Base-by-base conservation (phyloP, 805 yeast species). In the Yarrowia keelungensis region DNA sequence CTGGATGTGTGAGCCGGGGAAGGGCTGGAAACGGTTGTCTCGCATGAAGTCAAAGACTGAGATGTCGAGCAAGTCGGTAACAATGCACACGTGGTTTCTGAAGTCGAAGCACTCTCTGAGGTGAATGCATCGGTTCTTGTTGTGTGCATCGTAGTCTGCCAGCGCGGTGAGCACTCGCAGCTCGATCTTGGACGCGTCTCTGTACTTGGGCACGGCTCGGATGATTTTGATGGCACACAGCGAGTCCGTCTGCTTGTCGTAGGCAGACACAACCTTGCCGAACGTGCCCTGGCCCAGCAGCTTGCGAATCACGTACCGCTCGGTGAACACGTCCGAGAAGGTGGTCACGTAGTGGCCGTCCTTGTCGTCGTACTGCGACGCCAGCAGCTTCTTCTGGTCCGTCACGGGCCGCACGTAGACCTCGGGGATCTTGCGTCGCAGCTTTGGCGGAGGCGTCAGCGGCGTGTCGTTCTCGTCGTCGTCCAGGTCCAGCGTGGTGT, bases 181-280 rank as follows among this genome's bases (percentile, higher is more conserved):
- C 79, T 95, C 99, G 69, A 93, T 92, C 78, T 89, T 91, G 14
- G 97, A 91, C 3, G 99, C 99, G 75, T 93, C 98, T 68, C 98
- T 84, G 78, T 95, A 95, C 80, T 96, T 91, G 32, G 92, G 97
- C 32, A 95, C 89, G 22, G 97, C 91, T 69, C 97, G 83, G 64
- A 95, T 95, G 71, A 95, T 90, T 77, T 95, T 95, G 70, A 95
- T 89, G 1, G 99, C 99, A 54, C 92, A 95, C 69, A 82, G 82
- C 67, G 83, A 81, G 38, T 86, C 81, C 54, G 85, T 82, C 19
- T 82, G 79, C 67, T 83, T 81, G 76, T 95, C 98, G 72, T 83
- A 83, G n/a, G 96, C 95, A 69, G 89, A 87, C 47, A 90, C 89
- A 8, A 92, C 97, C 75, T 90, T 92, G 14, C 97, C 97, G 80